These are phyloP conservation scores for Aureobasidium leucospermi DNA, from an alignment of 2,329 filamentous ascomycete species.

Conservation along the genomic window DNA sequence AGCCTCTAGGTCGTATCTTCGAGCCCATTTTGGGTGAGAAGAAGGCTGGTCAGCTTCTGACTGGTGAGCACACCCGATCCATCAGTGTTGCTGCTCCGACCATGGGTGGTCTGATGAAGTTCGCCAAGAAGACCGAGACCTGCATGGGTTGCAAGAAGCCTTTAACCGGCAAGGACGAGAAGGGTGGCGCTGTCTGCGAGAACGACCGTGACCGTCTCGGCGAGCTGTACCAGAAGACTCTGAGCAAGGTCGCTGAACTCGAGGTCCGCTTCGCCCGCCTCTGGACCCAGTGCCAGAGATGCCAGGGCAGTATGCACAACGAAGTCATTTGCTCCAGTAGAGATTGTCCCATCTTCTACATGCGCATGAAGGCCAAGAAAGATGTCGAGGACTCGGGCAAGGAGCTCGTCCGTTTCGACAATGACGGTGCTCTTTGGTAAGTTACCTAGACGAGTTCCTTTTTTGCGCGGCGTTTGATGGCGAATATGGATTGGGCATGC, in stretches of 20 bases:
- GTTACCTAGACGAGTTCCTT: too few relatives aligned
- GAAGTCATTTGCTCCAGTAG: constrained; percentile 95
- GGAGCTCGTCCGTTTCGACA: constrained; percentile 83
- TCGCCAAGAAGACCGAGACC: constrained; percentile 93
- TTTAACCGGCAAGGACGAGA: constrained; percentile 69
- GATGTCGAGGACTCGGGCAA: constrained; percentile 92
- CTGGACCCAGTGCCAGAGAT: constrained; percentile 97
- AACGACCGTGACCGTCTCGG: constrained; percentile 79
- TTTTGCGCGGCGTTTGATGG: background rate
- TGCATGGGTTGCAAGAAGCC: constrained; percentile 99
- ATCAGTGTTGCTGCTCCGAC: constrained; percentile 89
- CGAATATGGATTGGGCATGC: background rate
- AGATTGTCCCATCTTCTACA: constrained; percentile 99
- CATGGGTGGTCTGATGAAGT: constrained; percentile 94
- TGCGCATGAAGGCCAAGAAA: constrained; percentile 99
- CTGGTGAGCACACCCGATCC: constrained; percentile 88
- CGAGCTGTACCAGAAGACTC: constrained; percentile 87
- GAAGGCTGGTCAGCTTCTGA: constrained; percentile 77
- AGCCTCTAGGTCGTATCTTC: constrained; percentile 90
- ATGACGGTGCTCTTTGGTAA: constrained; percentile 66
- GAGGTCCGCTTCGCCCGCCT: constrained; percentile 87
- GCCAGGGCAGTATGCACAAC: constrained; percentile 95
- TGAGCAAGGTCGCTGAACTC: constrained; percentile 82
- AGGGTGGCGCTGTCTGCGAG: constrained; percentile 76
- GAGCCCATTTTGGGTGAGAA: constrained; percentile 94